Base-by-base conservation (phyloP, 1,139 yeast species). In the Blastobotrys proliferans region DNA sequence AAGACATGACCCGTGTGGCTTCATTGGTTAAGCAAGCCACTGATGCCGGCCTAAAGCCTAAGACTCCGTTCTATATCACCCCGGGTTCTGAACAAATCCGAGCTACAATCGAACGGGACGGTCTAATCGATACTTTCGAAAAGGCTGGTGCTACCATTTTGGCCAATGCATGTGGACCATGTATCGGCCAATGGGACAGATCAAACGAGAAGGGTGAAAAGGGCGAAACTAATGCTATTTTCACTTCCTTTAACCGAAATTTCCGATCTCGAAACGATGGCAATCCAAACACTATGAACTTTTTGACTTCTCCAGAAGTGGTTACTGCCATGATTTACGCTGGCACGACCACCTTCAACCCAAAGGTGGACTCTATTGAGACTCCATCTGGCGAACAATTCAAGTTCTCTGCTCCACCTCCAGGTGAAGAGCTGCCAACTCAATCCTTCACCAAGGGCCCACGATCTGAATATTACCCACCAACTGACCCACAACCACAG, bases 171-270 rank as follows among this genome's bases (percentile, higher is more conserved):
- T 92, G 98, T 73, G 98, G 98, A 47, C 98, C 97, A 52, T 92
- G 98, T 73, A 92, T 92, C 60, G 98, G 98, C 42, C 97, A 92
- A 72, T 92, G 98, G 98, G 96, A 88, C 63, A 81, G 98, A 68
- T 52, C 61, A 31, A 58, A 54, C 30, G 58, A 59, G 37, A 46
- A 63, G 43, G 73, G 72, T 51, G 73, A 82, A 41, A 82, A 83
- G 64, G 77, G 76, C 43, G 77, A 83, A 6, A 73, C 79, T 41
- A 90, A 90, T 61, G 87, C 97, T 43, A 92, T 92, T 49, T 83
- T 92, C 70, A 86, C 97, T 19, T 86, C 96, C 11, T 92, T 88
- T 74, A 92, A 92, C 74, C 81, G 98, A 73, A 92, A 92, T 68
- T 92, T 92, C 74, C 78, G 90, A 62, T 95, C 97, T 30, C 82